A percentile compares a stretch with the other conserved stretches of the same genome.
phyloP scores from a whole-genome alignment of 352 stramenopile genomes.

The Phytophthora meadii region DNA sequence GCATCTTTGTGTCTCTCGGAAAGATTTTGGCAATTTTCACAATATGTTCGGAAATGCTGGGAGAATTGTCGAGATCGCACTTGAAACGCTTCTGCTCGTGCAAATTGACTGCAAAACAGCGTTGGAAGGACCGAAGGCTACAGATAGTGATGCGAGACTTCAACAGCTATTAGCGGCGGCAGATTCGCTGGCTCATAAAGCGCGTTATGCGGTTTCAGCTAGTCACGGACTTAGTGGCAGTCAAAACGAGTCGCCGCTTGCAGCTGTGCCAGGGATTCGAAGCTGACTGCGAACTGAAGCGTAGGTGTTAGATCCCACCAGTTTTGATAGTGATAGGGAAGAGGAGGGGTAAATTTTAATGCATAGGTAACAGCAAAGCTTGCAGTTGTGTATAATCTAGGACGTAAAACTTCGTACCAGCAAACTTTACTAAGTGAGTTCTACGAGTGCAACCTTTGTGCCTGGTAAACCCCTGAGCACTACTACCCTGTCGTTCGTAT shows the following conservation, averaged over 20 bases:
- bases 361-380: conserved; percentile 1
- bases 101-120: conserved; percentile 32
- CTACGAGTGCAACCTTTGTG: not conserved
- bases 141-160: conserved; percentile 10
- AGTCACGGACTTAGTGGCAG: conserved; percentile 7
- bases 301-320: not conserved
- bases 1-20: conserved; percentile 51
- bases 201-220: conserved; percentile 4
- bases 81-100: conserved; percentile 41
- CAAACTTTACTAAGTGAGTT: not conserved
- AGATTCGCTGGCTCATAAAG: conserved; percentile 10
- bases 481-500: too few species aligned
- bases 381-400: not conserved
- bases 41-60: conserved; percentile 5
- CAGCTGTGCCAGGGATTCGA: conserved; percentile 19
- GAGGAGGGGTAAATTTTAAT: conserved; percentile 9
- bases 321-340: conserved; percentile 6
- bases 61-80: conserved; percentile 10
- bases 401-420: not conserved
- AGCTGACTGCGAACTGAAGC: conserved; percentile 15
- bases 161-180: conserved; percentile 23
- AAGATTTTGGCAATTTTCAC: conserved; percentile 7
- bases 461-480: not conserved
- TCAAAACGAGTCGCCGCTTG: conserved; percentile 13
- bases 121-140: not conserved